Evolutionary conservation across 306 rosid species (phyloP), one percentile per base, ranked within the genome.

Genomic region (Lablab purpureus): DNA sequence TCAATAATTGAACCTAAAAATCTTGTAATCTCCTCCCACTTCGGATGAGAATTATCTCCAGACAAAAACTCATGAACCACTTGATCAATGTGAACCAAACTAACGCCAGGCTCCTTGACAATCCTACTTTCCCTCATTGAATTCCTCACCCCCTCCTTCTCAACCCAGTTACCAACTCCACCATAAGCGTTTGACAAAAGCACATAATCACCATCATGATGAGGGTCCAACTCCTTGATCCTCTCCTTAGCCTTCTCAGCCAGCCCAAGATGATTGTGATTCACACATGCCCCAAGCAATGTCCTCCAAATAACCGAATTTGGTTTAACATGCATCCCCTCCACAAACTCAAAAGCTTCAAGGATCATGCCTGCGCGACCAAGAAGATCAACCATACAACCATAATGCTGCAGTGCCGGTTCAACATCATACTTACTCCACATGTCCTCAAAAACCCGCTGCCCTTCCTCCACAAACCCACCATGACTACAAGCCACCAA

Each of bases 401-500:
- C 91, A 84, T 86, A 90, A 77, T 90, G 92, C 81, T 88, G 90
- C 55, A 88, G 80, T 73, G 45, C 55, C 0, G 92, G 94, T 12
- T 84, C 83, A 75, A 84, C 51, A 21, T 71, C 32, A 47, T 83
- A 76, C 68, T 67, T 86, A 25, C 69, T 73, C 75, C 32, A 14
- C 73, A 90, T 86, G 80, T 84, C 81, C 65, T 59, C 18, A 8
- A 86, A 90, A 78, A 88, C 18, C 46, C 8, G 32, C 88, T 83
- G 28, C 10, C 90, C 91, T 36, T 88, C 92, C 76, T 86, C 84
- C 63, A 90, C 87, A 13, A 90, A 87, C 59, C 94, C 90, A 5
- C 85, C 81, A 25, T 90, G 94, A 41, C 92, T 86, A 76, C 94
- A 90, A 36, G 92, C 94, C 76, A 88, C 89, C 83, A 90, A 90